Percentiles rank a stretch among this genome's conserved stretches.
phyloP scores from a whole-genome alignment of 1,284 basidiomycete species.

The Fomes fomentarius region DNA sequence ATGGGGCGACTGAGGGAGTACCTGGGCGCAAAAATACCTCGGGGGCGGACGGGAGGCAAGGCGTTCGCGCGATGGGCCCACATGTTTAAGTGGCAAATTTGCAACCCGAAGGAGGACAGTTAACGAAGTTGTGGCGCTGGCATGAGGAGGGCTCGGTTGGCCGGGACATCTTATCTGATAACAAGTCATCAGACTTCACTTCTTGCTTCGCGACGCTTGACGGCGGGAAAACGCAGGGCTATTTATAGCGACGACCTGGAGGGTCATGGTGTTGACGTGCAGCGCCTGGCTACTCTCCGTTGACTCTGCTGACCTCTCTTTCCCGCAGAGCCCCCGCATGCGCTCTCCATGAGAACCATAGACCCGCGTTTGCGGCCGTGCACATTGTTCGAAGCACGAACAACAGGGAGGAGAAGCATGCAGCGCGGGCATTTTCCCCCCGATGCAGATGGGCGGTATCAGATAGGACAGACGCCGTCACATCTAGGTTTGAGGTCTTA shows the following conservation, averaged over 20 bases:
- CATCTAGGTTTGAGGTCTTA: conserved; percentile 24
- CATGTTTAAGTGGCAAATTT: conserved; percentile 10
- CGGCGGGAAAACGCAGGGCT: conserved; percentile 10
- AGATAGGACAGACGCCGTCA: conserved; percentile 20
- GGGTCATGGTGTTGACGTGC: too few species aligned
- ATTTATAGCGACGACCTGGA: not conserved
- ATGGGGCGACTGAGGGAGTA: conserved; percentile 17
- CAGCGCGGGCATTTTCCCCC: too few species aligned
- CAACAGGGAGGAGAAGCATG: too few species aligned
- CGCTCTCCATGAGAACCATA: not conserved
- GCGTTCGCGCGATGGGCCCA: conserved; percentile 5
- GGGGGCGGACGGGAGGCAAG: conserved; percentile 3
- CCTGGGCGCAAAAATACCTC: conserved; percentile 11
- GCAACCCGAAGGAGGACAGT: too few species aligned
- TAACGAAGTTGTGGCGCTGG: too few species aligned
- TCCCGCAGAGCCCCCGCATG: not conserved
- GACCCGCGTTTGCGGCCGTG: too few species aligned
- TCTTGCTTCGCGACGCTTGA: conserved; percentile 3
- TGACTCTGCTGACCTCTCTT: not conserved
- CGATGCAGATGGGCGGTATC: too few species aligned
- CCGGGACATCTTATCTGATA: conserved; percentile 24
- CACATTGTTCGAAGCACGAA: not conserved
- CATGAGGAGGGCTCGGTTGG: too few species aligned
- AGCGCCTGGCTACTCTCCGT: too few species aligned
- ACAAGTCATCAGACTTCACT: conserved; percentile 17